Base-by-base conservation (phyloP, 768 basidiomycete genomes). In the Tulasnella sp. region DNA sequence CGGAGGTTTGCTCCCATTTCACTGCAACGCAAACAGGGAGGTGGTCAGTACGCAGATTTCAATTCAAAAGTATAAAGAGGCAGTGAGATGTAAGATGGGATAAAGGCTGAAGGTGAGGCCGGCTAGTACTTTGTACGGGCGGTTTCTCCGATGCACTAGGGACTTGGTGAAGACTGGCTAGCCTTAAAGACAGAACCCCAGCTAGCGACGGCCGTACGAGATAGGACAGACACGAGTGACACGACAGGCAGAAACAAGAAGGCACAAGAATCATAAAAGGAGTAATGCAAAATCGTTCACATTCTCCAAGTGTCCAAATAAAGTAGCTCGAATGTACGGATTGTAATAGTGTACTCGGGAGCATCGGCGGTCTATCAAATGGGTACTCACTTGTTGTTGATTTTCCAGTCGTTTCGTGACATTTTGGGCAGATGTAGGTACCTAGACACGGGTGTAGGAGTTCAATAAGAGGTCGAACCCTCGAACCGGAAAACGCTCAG, bases 341-440 rank as follows among this genome's bases (percentile, higher is more conserved):
- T 31, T 24, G 60, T 28, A 64, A n/a, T 64, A 64, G 31, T 64
- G 60, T 64, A 64, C 60, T 64, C 60, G 60, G 60, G 60, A 64
- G 60, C 60, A 14, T 31, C 24, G 60, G 60, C 8, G 31, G 24
- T 64, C 60, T 64, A n/a, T 64, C 31, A 64, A 11, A 64, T 28
- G 24, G 60, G 86, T 84, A 95, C 94, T 95, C 93, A 95, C 94
- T 91, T 86, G 91, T 89, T 87, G 91, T 91, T 86, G 87, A 89
- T 82, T 88, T 89, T 82, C 92, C 91, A 81, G 93, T 92, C 80
- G 87, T 88, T 83, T 89, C 85, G 80, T 90, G 87, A 88, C 94
- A 91, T 54, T 87, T 83, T 75, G 87, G 85, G 84, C 90, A 91
- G 73, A 91, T 83, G 85, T 90, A 94, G 80, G 91, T 86, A 86